Base-by-base conservation (phyloP, 208 protist species). In the Trypanosoma brucei region DNA sequence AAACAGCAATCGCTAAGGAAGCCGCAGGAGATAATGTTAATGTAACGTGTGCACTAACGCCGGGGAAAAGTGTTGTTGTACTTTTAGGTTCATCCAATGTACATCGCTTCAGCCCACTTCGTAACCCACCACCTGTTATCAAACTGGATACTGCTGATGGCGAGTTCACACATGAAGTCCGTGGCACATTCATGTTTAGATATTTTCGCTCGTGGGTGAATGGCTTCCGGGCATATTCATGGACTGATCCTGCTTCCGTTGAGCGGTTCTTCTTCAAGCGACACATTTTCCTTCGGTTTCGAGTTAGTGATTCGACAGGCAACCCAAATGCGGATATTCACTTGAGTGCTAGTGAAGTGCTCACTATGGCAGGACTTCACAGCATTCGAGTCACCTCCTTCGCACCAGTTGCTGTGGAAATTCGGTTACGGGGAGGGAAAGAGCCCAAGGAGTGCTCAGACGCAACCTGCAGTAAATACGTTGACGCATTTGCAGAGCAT, bases 261-360 rank as follows among this genome's bases (percentile, higher is more conserved):
- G 59, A 72, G 38, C 65, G 72, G 0, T 62, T 77, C 34, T 77
- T 77, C 54, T 59, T 70, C 57, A 50, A 54, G 30, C 72, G 72
- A 35, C 61, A 63, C n/a, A 40, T 77, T 50, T 42, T 31, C 30
- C 2, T 77, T 49, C 2, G 55, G 34, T 72, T 77, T 67, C n/a
- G 46, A 2, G 2, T 77, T n/a, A 42, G 67, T 22, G 5, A 11
- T 3, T n/a, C 4, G 35, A 7, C 54, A 35, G 42, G 38, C 30
- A 55, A 36, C 3, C 22, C 33, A 31, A 39, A 36, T 6, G 13
- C 9, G 30, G 39, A 6, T 9, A 30, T 11, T 31, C 30, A 65
- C 22, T 14, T 72, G 57, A 67, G 64, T 11, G 44, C 39, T 14
- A 70, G 59, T 30, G 33, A 69, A 31, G 74, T 78, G 52, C 52